phyloP scores from a whole-genome alignment of 371 early-diverging fungal genomes.

The Mycotypha africana region DNA sequence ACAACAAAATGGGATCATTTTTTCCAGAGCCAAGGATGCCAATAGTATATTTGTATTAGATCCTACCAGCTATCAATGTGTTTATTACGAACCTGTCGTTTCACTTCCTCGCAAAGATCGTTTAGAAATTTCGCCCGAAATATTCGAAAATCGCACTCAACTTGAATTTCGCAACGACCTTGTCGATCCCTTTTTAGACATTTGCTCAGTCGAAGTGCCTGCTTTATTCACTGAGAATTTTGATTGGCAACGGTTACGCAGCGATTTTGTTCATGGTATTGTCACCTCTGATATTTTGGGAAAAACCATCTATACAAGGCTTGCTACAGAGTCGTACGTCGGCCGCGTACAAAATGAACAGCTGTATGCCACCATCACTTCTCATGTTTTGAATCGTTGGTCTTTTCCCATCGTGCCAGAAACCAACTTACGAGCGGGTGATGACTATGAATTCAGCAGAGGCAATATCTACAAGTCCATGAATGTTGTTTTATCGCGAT shows the following conservation, averaged over 20 bases:
- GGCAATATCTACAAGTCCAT: conserved; percentile 84
- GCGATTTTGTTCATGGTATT: conserved; percentile 90
- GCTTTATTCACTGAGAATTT: conserved; percentile 95
- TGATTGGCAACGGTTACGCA: conserved; percentile 90
- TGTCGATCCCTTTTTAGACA: conserved; percentile 89
- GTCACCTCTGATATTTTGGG: conserved; percentile 85
- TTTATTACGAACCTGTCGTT: conserved; percentile 75
- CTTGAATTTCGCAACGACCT: conserved; percentile 82
- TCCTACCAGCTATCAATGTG: conserved; percentile 66
- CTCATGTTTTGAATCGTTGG: conserved; percentile 89
- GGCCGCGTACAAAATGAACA: conserved; percentile 79
- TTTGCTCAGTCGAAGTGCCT: conserved; percentile 92
- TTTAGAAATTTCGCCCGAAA: conserved; percentile 57
- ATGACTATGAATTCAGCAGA: conserved; percentile 67
- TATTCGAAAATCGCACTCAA: conserved; percentile 64
- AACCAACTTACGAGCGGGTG: conserved; percentile 62
- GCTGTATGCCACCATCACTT: conserved; percentile 81
- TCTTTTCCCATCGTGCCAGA: conserved; percentile 92
- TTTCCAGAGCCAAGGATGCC: conserved; percentile 57
- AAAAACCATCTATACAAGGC: conserved; percentile 82
- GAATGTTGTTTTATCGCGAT: conserved; percentile 70
- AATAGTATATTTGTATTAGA: conserved; percentile 84
- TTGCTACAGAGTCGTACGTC: conserved; percentile 76
- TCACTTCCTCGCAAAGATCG: conserved; percentile 57
- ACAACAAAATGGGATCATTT: neutral